phyloP scores from a whole-genome alignment of 768 basidiomycete genomes.

The Lentinula detonsa region DNA sequence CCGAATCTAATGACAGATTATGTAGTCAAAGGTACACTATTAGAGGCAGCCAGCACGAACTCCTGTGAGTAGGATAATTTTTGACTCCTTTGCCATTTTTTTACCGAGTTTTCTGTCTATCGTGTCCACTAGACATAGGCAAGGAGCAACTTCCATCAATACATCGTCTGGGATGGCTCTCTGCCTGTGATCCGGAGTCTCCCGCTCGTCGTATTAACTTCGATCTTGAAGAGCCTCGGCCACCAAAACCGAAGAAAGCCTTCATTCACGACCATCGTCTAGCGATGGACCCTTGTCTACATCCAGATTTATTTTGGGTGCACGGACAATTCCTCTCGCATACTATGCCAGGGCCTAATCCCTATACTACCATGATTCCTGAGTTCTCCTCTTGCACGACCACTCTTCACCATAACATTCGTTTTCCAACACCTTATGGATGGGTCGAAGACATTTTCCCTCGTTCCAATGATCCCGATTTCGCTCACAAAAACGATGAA shows the following conservation, averaged over 20 bases:
- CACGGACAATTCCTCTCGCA: slow-evolving; percentile 52
- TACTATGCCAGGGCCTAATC: slow-evolving; percentile 31
- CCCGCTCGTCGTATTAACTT: slow-evolving; percentile 22
- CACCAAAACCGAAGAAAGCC: slow-evolving; percentile 19
- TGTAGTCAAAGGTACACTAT: slow-evolving; percentile 20
- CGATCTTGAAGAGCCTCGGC: slow-evolving; percentile 18
- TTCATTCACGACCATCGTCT: slow-evolving; percentile 41
- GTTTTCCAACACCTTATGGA: slow-evolving; percentile 34
- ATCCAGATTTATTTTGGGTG: slow-evolving; percentile 28
- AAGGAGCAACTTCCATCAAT: background rate
- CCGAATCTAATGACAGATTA: slow-evolving; percentile 29
- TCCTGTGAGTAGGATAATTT: slow-evolving; percentile 19
- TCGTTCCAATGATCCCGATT: slow-evolving; percentile 42
- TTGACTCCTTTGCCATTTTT: background rate
- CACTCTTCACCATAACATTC: slow-evolving; percentile 47
- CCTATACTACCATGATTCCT: slow-evolving; percentile 36
- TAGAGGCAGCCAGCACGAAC: slow-evolving; percentile 25
- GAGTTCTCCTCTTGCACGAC: slow-evolving; percentile 47
- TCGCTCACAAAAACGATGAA: slow-evolving; percentile 54
- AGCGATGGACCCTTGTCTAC: slow-evolving; percentile 42
- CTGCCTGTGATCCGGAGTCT: slow-evolving; percentile 29
- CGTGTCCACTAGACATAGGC: background rate
- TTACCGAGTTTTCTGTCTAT: background rate
- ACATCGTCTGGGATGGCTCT: slow-evolving; percentile 27
- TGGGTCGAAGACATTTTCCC: slow-evolving; percentile 32